Evolutionary conservation across 2,329 filamentous ascomycete genomes (phyloP), one percentile per base, ranked within the genome.

Genomic region (Plectosphaerella plurivora): DNA sequence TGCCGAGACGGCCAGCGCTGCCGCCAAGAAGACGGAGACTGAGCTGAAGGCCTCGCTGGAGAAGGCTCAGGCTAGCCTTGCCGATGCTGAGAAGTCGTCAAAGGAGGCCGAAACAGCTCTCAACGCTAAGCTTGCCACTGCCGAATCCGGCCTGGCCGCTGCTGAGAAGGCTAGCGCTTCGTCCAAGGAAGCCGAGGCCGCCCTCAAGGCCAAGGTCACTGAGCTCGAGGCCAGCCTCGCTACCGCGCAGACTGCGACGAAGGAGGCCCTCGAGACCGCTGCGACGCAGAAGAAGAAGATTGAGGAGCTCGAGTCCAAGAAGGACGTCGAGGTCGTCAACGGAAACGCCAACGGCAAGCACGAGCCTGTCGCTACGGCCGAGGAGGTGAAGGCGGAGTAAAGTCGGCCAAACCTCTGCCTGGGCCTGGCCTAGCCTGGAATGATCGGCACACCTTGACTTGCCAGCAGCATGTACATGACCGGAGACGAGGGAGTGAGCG

Each of bases 1-100:
- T 24, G 42, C 42, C 18, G 42, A 49, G 36, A 49, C 39, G 20
- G 47, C 47, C 20, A 37, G 14, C 20, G 62, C 63, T 57, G 58
- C 49, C 20, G 42, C 47, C 12, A 44, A 53, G 45, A 50, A 55
- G 24, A 47, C 62, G 25, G 62, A 66, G 57, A 51, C 54, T 45
- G 59, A 65, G 57, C 45, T 63, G 45, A 59, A 65, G 57, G 58
- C 61, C 16, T 51, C 56, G 45, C 50, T 57, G 25, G 62, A 63
- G 42, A 51, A 59, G 35, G 45, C 42, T 15, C 46, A 48, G 46
- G 45, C 50, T 15, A 53, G 44, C 25, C 35, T 48, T 20, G 46
- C 37, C 9, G 37, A 15, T n/a, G 37, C 37, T 39, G 37, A 53
- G 48, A 46, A 52, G 47, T 16, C 47, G 15, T 33, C 28, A 33